Evolutionary conservation across 352 stramenopile species (phyloP), one percentile per base, ranked within the genome.

Genomic region (Lagenidium sp.): DNA sequence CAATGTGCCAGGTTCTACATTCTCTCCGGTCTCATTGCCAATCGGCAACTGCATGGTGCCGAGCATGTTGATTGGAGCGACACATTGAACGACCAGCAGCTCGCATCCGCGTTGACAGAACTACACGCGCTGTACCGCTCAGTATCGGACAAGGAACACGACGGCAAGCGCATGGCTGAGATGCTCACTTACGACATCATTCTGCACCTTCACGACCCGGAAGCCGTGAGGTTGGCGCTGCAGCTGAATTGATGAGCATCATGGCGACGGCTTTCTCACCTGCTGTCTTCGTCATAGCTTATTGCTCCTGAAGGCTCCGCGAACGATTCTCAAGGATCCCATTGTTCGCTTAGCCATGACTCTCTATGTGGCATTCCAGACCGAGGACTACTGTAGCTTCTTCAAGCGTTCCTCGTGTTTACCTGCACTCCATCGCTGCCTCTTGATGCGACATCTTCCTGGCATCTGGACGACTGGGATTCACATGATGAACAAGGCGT

Each of bases 71-170:
- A 70, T 29, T 88, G 76, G 76, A 88, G 76, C 39, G 70, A 85
- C 46, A 68, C 62, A 26, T 53, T 88, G 8, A 81, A 88, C 41
- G 61, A 83, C 42, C 63, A 88, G 34, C 76, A 88, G 45, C 55
- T 88, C 21, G 54, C 51, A 23, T 88, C 76, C 4, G 72, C 76
- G 16, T 44, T 88, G 15, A 60, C 64, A 1, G 60, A 82, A 39
- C 53, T 88, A 2, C 64, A 75, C 22, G 53, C 36, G 25, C 55
- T 80, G 30, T 80, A 69, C 32, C 40, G 37, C 4, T 5, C 20
- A 1, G 1, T n/a, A 6, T 35, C 18, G 1, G 21, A 32, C 7
- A 30, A 41, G 21, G 32, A 36, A 16, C 11, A 29, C 13, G 19
- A 34, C 19, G 35, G 41, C 26, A 38, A 57, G 18, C 39, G 57